A percentile compares a stretch with the other conserved stretches of the same genome.
Conservation (phyloP, 2,329 filamentous ascomycete genomes). For the Stagonosporopsis chrysanthemi region DNA sequence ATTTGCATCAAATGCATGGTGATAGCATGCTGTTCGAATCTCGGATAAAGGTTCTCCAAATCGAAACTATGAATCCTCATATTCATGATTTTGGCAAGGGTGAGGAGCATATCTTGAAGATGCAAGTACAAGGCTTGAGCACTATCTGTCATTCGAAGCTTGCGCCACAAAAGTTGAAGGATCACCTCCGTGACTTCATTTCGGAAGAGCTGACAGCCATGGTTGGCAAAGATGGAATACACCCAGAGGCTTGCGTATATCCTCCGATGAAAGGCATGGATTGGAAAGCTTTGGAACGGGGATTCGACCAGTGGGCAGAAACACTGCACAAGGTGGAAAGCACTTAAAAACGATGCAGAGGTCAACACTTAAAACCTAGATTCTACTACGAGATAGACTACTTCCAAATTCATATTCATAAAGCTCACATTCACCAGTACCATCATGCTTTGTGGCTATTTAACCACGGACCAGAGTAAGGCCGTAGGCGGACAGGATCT, state of each 20-base stretch:
- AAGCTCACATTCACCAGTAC: neutral
- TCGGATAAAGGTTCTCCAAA: slow-evolving; percentile 20
- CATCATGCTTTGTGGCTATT: slow-evolving; percentile 11
- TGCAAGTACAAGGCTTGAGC: slow-evolving; percentile 24
- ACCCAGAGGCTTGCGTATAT: neutral
- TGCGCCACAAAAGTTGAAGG: neutral
- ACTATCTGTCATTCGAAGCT: slow-evolving; percentile 24
- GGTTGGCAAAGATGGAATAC: neutral
- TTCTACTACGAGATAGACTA: neutral
- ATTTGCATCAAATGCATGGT: neutral
- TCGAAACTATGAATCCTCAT: slow-evolving; percentile 25
- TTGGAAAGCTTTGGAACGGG: neutral
- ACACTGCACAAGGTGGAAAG: neutral
- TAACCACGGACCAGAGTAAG: slow-evolving; percentile 36
- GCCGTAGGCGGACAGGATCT: slow-evolving; percentile 52
- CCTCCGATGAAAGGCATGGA: neutral
- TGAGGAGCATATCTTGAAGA: slow-evolving; percentile 19
- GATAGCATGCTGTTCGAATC: neutral
- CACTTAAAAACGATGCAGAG: neutral
- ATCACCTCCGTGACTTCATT: neutral
- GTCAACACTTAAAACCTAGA: neutral
- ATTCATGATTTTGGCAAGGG: slow-evolving; percentile 24
- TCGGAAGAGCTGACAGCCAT: neutral
- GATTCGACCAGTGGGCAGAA: neutral
- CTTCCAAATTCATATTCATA: neutral